phyloP scores from a whole-genome alignment of 768 basidiomycete genomes.

The Tulasnella sp. region DNA sequence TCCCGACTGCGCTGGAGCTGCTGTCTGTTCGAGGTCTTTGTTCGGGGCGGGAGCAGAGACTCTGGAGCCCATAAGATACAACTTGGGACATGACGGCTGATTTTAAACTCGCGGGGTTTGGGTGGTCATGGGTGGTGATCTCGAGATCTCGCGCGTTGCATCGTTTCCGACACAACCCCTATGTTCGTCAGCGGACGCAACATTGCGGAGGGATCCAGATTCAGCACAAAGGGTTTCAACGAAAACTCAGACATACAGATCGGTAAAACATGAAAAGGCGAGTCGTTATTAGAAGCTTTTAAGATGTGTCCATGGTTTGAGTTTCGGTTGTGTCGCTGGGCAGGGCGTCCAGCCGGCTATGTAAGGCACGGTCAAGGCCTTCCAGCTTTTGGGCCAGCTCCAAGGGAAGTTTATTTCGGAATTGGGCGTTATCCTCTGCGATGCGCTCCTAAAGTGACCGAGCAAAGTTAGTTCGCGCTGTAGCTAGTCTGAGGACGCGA shows the following conservation, averaged over 20 bases:
- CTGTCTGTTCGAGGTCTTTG: background rate
- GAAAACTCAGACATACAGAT: background rate
- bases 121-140: background rate
- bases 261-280: background rate
- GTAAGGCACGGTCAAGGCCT: background rate
- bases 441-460: background rate
- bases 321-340: background rate
- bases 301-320: background rate
- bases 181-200: background rate
- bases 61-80: no score
- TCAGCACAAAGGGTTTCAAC: background rate
- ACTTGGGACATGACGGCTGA: no score
- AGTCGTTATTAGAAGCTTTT: background rate
- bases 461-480: background rate
- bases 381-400: constrained; percentile 4
- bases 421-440: background rate
- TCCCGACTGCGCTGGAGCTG: no score
- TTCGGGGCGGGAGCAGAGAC: background rate
- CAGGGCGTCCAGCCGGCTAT: background rate
- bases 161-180: background rate
- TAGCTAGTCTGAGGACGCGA: background rate
- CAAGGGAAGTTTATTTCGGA: constrained; percentile 13
- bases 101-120: no score
- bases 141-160: background rate
- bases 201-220: background rate